Percentiles rank a stretch among this genome's conserved stretches.
Evolutionary conservation across 2,329 filamentous ascomycete genomes (phyloP).

Genomic region (Neurospora crassa): DNA sequence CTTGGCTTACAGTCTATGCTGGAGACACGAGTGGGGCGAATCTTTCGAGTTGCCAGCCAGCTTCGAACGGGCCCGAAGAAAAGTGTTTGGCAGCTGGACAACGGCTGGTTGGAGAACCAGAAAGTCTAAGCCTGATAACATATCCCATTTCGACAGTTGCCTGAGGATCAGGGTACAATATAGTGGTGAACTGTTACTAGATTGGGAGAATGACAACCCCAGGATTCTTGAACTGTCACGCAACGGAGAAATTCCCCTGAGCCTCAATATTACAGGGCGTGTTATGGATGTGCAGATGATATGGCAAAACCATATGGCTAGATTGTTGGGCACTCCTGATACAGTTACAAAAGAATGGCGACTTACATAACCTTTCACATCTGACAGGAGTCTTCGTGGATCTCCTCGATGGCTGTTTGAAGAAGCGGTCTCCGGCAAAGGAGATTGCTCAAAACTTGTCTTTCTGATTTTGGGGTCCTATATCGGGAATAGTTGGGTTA

Average conservation of each 20-base stretch:
- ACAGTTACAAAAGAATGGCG: background rate
- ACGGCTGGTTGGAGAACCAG: background rate
- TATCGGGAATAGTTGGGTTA: too few relatives aligned
- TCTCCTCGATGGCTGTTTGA: background rate
- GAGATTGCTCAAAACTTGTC: background rate
- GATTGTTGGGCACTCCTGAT: too few relatives aligned
- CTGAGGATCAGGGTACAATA: background rate
- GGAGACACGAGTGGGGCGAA: background rate
- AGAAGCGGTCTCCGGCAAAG: background rate
- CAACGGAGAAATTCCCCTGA: background rate
- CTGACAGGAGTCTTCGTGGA: background rate
- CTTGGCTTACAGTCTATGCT: background rate
- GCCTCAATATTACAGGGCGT: background rate
- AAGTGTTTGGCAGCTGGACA: background rate
- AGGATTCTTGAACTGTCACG: background rate
- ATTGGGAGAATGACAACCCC: background rate
- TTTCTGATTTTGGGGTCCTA: background rate
- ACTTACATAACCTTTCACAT: background rate
- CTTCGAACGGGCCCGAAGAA: background rate
- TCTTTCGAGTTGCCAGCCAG: background rate
- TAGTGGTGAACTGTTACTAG: background rate
- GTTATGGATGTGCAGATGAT: background rate
- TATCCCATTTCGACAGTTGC: background rate
- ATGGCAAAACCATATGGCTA: too few relatives aligned
- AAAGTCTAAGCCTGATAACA: fast-evolving